Conservation (phyloP, 2,329 filamentous ascomycete genomes). For the Exophiala alcalophila region DNA sequence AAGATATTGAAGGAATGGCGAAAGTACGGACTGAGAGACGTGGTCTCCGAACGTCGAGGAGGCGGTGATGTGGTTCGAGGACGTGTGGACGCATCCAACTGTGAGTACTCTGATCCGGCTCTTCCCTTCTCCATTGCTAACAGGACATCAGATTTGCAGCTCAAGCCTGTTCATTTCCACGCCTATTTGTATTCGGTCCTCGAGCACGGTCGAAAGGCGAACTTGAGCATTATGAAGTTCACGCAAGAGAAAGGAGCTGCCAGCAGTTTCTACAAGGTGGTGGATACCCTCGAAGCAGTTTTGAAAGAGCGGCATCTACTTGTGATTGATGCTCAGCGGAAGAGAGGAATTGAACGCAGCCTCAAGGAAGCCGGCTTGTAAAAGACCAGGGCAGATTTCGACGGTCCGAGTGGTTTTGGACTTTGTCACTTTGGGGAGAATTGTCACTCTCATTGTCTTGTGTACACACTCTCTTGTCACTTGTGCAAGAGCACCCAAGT, state of each 20-base stretch:
- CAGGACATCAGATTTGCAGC: slow-evolving; percentile 60
- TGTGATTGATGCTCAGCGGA: slow-evolving; percentile 64
- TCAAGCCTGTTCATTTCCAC: slow-evolving; percentile 86
- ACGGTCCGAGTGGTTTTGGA: slow-evolving; percentile 4
- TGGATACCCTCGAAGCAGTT: slow-evolving; percentile 70
- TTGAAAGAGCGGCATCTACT: slow-evolving; percentile 65
- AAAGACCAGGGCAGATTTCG: slow-evolving; percentile 9
- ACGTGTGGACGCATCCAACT: slow-evolving; percentile 70
- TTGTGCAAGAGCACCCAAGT: slow-evolving; percentile 12
- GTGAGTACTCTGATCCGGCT: slow-evolving; percentile 53
- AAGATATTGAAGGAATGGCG: slow-evolving; percentile 76
- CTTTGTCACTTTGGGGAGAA: not conserved
- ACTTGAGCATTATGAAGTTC: slow-evolving; percentile 77
- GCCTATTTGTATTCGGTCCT: slow-evolving; percentile 85
- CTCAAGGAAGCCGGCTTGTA: slow-evolving; percentile 29
- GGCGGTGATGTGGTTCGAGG: slow-evolving; percentile 69
- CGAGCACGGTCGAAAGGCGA: slow-evolving; percentile 73
- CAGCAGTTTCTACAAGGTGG: slow-evolving; percentile 79
- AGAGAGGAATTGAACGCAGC: slow-evolving; percentile 61
- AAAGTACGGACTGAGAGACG: slow-evolving; percentile 73
- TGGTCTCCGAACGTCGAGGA: slow-evolving; percentile 73
- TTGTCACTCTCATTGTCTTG: slow-evolving; percentile 10
- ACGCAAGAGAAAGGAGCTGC: slow-evolving; percentile 90
- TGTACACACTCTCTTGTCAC: slow-evolving; percentile 24
- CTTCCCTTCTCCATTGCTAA: slow-evolving; percentile 26